Conservation (phyloP, 768 basidiomycete genomes). For the Scleroderma citrinum region DNA sequence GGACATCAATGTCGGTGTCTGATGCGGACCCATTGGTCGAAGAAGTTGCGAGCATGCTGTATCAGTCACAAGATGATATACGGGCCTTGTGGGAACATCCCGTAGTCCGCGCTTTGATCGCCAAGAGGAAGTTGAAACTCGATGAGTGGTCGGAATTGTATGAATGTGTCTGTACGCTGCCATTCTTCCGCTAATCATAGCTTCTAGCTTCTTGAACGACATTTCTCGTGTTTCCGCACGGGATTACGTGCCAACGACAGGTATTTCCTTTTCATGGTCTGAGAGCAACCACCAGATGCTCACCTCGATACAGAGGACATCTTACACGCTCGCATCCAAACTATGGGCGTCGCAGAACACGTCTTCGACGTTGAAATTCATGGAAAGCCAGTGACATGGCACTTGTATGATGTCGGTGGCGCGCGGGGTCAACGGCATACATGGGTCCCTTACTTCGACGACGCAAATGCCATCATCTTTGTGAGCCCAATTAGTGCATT, state of each 20-base stretch:
- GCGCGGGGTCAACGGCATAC: constrained; percentile 67
- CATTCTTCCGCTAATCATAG: constrained; percentile 3
- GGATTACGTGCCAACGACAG: constrained; percentile 71
- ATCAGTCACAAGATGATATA: constrained; percentile 57
- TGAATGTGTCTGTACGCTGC: constrained; percentile 32
- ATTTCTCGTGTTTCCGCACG: constrained; percentile 64
- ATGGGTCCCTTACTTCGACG: constrained; percentile 65
- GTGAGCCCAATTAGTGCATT: constrained; percentile 76
- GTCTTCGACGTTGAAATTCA: constrained; percentile 77
- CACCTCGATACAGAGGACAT: constrained; percentile 59
- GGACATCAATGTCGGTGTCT: constrained; percentile 25
- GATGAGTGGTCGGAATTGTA: constrained; percentile 91
- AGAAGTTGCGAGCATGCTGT: constrained; percentile 56
- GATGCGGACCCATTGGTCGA: constrained; percentile 52
- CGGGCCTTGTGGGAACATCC: constrained; percentile 68
- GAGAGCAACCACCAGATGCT: constrained; percentile 20
- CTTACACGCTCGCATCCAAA: constrained; percentile 84
- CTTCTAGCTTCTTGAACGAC: constrained; percentile 62
- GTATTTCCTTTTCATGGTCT: constrained; percentile 34
- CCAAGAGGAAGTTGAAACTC: constrained; percentile 63
- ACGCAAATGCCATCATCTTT: constrained; percentile 76
- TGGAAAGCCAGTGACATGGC: constrained; percentile 71
- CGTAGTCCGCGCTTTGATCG: constrained; percentile 61
- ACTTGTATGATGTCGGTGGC: constrained; percentile 68
- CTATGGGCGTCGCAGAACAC: constrained; percentile 84